Conservation (phyloP, 305 asterid genomes). For the Fraxinus floribunda region DNA sequence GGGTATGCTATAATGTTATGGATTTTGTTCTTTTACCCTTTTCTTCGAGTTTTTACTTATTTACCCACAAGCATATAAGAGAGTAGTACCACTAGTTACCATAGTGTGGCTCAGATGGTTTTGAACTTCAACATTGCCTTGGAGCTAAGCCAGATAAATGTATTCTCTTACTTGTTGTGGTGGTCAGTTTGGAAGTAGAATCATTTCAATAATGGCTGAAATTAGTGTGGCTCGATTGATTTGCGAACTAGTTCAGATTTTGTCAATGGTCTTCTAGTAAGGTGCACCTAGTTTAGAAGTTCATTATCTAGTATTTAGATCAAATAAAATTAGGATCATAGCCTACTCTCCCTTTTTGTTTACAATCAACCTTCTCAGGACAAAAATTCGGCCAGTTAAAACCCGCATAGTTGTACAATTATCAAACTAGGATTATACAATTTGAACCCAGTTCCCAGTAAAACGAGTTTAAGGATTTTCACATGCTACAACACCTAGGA, state of each 20-base stretch:
- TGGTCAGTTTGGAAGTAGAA: not conserved
- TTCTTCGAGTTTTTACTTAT: not conserved
- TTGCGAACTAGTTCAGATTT: not conserved
- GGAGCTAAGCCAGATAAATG: not conserved
- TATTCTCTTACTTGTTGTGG: not conserved
- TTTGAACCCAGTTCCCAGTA: not conserved
- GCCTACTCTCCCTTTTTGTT: not conserved
- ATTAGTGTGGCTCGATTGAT: not conserved
- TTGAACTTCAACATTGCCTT: not conserved
- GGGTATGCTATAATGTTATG: constrained; percentile 49
- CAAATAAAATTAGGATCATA: not conserved
- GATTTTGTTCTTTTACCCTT: not conserved
- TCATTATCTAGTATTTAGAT: not conserved
- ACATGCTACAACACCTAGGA: not conserved
- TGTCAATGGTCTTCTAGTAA: not conserved
- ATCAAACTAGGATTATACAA: not conserved
- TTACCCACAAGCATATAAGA: constrained; percentile 12
- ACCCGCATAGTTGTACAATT: not conserved
- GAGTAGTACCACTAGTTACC: not conserved
- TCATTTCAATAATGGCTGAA: not conserved
- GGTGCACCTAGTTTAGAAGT: not conserved
- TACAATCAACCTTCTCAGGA: not conserved
- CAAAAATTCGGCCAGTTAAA: not conserved
- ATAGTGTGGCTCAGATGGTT: constrained; percentile 3
- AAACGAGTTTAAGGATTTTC: not conserved